Percentiles rank a stretch among this genome's conserved stretches.
Conservation (phyloP, 176 grass and related monocot genomes). For the Alopecurus myosuroides region DNA sequence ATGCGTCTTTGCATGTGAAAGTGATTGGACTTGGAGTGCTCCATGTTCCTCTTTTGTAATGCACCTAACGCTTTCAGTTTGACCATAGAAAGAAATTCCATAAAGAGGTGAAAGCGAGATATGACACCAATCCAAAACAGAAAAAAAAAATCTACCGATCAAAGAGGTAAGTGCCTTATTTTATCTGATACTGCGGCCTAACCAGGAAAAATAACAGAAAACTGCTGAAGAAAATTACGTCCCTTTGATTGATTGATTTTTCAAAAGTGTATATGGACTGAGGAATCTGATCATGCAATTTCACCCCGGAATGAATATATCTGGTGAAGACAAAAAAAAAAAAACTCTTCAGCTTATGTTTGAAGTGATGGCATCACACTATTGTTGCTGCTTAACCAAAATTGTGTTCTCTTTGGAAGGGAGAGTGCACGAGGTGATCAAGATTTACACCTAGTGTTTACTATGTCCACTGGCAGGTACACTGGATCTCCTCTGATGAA, state of each 20-base stretch:
- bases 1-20: constrained; percentile 22
- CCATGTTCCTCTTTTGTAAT: constrained; percentile 22
- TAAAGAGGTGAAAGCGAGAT: neutral
- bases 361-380: constrained; percentile 1
- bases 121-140: neutral
- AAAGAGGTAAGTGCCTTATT: neutral
- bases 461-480: neutral
- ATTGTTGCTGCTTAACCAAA: constrained; percentile 35
- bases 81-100: neutral
- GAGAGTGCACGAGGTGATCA: neutral
- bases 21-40: constrained; percentile 40
- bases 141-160: neutral
- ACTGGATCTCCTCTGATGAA: neutral
- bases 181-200: neutral
- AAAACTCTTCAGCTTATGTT: neutral
- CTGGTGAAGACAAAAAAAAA: too few species aligned
- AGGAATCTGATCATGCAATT: neutral
- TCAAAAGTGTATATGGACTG: neutral
- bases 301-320: neutral
- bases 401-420: constrained; percentile 13
- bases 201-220: neutral
- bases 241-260: neutral
- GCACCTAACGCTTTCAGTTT: constrained; percentile 7
- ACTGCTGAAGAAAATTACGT: neutral
- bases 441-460: neutral